Evolutionary conservation across 768 basidiomycete genomes (phyloP).

Genomic region (Termitomyces sp.): DNA sequence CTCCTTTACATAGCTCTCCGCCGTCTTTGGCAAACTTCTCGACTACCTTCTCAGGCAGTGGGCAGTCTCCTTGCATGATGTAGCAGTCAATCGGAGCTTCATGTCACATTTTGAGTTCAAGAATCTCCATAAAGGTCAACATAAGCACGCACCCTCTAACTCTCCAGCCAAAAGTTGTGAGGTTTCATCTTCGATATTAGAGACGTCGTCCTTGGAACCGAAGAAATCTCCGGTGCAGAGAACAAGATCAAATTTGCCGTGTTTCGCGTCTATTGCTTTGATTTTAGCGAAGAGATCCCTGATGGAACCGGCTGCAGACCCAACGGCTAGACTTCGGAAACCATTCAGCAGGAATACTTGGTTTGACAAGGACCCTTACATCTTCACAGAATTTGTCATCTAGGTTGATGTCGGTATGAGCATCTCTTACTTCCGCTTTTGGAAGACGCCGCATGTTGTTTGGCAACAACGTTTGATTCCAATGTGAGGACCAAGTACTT

Average conservation of each 20-base stretch:
- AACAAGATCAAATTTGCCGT: constrained; percentile 87
- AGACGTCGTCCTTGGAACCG: constrained; percentile 39
- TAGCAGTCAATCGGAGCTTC: constrained; percentile 87
- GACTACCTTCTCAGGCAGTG: constrained; percentile 67
- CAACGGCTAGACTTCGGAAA: constrained; percentile 60
- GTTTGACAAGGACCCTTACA: constrained; percentile 19
- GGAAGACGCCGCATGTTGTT: constrained; percentile 2
- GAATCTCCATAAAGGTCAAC: not conserved
- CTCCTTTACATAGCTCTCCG: constrained; percentile 76
- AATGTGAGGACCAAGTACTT: too few relatives aligned
- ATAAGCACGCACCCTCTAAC: constrained; percentile 48
- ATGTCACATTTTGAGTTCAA: constrained; percentile 8
- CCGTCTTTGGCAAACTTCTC: constrained; percentile 71
- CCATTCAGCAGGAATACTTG: not conserved
- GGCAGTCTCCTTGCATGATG: constrained; percentile 82
- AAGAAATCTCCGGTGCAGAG: constrained; percentile 87
- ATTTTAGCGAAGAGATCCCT: constrained; percentile 75
- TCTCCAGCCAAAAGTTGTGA: constrained; percentile 58
- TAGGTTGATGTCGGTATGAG: not conserved
- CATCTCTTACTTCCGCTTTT: not conserved
- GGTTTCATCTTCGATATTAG: constrained; percentile 43
- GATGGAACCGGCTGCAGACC: constrained; percentile 73
- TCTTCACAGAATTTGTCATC: constrained; percentile 27
- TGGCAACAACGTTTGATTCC: constrained; percentile 1
- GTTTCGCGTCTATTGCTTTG: constrained; percentile 79